phyloP scores from a whole-genome alignment of 1,284 basidiomycete species.

The Hypsizygus ulmarius region DNA sequence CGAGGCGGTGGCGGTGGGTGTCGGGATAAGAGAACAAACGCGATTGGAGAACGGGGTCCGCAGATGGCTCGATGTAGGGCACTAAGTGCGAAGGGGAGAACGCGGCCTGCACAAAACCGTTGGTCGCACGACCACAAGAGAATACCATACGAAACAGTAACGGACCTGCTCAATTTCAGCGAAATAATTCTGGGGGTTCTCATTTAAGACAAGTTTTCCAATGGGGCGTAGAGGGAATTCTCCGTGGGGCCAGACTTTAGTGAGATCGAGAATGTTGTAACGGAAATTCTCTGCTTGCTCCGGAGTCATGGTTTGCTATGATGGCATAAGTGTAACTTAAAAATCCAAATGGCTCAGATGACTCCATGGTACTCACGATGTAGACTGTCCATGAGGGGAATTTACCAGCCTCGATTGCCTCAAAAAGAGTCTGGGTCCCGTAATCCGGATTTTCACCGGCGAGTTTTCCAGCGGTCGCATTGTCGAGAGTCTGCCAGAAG shows the following conservation, averaged over 20 bases:
- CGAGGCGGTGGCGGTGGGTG: constrained; percentile 87
- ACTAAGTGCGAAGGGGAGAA: constrained; percentile 86
- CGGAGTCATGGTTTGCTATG: constrained; percentile 84
- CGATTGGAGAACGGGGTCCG: constrained; percentile 89
- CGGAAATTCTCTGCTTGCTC: constrained; percentile 89
- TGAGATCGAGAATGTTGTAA: constrained; percentile 87
- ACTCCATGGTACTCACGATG: constrained; percentile 45
- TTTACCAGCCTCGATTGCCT: constrained; percentile 76
- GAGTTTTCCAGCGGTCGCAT: constrained; percentile 37
- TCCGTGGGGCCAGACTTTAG: constrained; percentile 84
- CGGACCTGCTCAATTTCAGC: constrained; percentile 82
- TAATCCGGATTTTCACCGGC: constrained; percentile 83
- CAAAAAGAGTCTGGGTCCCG: constrained; percentile 73
- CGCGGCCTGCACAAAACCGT: constrained; percentile 48
- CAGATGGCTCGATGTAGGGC: constrained; percentile 84
- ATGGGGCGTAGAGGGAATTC: constrained; percentile 86
- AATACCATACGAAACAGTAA: constrained; percentile 4
- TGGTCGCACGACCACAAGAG: constrained; percentile 19
- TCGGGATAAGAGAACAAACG: constrained; percentile 96
- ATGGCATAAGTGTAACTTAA: background rate
- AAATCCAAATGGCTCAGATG: background rate
- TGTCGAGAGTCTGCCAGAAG: constrained; percentile 55
- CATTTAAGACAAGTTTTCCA: constrained; percentile 84
- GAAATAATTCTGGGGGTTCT: constrained; percentile 85
- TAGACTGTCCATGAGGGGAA: constrained; percentile 80